Conservation (phyloP, 176 grass and related monocot genomes). For the Phragmites australis region DNA sequence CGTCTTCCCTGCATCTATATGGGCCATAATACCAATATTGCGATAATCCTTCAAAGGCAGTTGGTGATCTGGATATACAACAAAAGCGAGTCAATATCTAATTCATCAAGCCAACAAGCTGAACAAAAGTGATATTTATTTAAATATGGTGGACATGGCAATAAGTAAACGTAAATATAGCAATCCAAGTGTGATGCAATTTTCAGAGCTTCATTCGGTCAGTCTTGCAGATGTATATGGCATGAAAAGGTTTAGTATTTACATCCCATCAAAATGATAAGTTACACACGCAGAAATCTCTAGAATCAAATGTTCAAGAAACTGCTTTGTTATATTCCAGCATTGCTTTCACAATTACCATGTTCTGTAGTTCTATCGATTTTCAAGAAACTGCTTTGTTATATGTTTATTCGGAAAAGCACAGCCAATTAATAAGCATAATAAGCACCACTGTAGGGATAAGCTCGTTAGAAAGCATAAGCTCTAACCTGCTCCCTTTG, state of each 20-base stretch:
- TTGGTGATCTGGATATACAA: conserved; percentile 45
- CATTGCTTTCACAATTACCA: conserved; percentile 1
- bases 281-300: neutral
- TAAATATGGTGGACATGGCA: conserved; percentile 1
- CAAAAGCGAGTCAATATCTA: conserved; percentile 19
- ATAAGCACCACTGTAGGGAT: neutral
- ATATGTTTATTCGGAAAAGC: neutral
- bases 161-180: neutral
- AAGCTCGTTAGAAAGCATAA: neutral
- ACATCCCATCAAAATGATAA: neutral
- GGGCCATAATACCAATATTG: conserved; percentile 99
- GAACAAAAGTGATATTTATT: conserved; percentile 17
- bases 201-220: conserved; percentile 8
- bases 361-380: neutral
- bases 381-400: neutral
- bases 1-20: conserved; percentile 99
- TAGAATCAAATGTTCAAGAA: neutral
- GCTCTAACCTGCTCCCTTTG: neutral
- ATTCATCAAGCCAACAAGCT: conserved; percentile 3
- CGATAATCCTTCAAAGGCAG: conserved; percentile 84
- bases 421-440: neutral
- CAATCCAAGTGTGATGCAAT: conserved; percentile 8
- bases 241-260: conserved; percentile 1
- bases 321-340: too few species aligned
- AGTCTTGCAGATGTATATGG: neutral